Evolutionary conservation across 305 asterid genomes (phyloP), one percentile per base, ranked within the genome.

Genomic region (Caryopteris hybrid): DNA sequence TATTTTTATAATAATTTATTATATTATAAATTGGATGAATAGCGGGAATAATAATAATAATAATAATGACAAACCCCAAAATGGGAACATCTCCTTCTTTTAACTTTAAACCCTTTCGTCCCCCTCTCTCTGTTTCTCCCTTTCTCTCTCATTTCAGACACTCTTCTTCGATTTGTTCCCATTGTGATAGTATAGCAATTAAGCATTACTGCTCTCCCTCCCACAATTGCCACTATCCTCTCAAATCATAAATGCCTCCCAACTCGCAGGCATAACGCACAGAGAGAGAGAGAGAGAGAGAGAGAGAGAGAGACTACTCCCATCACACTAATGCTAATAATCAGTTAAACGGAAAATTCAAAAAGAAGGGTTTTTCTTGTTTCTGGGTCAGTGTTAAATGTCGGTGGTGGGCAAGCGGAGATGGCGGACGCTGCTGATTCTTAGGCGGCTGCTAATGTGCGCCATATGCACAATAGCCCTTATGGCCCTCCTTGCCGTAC

Each of bases 401-500:
- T 68, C 74, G 78, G 68, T 43, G 82, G 78, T 75, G 82, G 83
- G 70, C 76, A 89, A 85, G 85, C 81, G 76, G 81, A 80, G 81
- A 76, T 78, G 90, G 92, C 80, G 88, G 72, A 72, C 84, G 22
- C 83, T 92, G 77, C 71, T 69, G 80, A 65, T 84, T 21, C 76
- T 86, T 68, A 69, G 91, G 72, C 84, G 80, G 62, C 38, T 86
- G 79, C 79, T 92, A 43, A 74, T 88, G 23, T 84, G 80, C 76
- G 95, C 96, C 61, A 82, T 86, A 70, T 76, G 72, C 45, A 50
- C 70, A 29, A 85, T 88, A 69, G 89, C 88, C 38, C 53, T 89
- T 46, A 39, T 81, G 75, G 93, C 93, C 6, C 78, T 89, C 52
- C 66, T 90, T 21, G 80, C 91, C 33, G 80, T 76, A 10, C 85